Conservation (phyloP, 139 green algal genomes). For the Chlamydomonas sphaeroides region DNA sequence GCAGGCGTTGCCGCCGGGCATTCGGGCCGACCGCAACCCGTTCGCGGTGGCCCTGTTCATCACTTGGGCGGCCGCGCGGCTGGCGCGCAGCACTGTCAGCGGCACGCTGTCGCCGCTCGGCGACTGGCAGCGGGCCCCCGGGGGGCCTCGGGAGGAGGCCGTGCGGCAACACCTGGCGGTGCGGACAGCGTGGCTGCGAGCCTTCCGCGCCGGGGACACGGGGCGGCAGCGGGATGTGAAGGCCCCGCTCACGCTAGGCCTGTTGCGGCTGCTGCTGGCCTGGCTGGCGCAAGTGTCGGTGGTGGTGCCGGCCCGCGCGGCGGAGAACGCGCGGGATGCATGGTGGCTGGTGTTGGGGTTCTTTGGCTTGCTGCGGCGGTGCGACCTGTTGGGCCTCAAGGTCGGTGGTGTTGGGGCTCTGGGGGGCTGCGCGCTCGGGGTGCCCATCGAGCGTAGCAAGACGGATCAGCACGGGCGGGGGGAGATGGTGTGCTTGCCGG, state of each 20-base stretch:
- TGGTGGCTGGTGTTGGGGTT: conserved; percentile 5
- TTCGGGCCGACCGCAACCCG: not conserved
- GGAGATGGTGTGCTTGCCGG: not conserved
- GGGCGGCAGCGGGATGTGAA: not conserved
- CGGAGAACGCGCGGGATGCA: not conserved
- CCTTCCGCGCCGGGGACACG: not conserved
- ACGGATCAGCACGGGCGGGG: not conserved
- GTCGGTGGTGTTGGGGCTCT: not conserved
- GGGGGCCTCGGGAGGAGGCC: not conserved
- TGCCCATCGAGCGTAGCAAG: not conserved
- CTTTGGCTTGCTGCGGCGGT: conserved; percentile 5
- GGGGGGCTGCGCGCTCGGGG: not conserved
- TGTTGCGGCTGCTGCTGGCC: not conserved
- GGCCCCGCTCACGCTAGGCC: not conserved
- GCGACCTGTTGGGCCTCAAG: not conserved
- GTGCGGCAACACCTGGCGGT: not conserved
- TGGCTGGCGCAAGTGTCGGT: not conserved
- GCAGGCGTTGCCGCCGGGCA: not conserved
- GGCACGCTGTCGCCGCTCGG: not conserved
- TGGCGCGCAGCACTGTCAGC: not conserved
- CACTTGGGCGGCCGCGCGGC: not conserved
- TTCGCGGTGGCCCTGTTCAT: not conserved
- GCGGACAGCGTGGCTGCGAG: not conserved
- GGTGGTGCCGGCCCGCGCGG: not conserved
- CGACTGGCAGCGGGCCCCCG: conserved; percentile 1